Evolutionary conservation across 805 yeast genomes (phyloP).

Genomic region (Phaffomyces thermotolerans): DNA sequence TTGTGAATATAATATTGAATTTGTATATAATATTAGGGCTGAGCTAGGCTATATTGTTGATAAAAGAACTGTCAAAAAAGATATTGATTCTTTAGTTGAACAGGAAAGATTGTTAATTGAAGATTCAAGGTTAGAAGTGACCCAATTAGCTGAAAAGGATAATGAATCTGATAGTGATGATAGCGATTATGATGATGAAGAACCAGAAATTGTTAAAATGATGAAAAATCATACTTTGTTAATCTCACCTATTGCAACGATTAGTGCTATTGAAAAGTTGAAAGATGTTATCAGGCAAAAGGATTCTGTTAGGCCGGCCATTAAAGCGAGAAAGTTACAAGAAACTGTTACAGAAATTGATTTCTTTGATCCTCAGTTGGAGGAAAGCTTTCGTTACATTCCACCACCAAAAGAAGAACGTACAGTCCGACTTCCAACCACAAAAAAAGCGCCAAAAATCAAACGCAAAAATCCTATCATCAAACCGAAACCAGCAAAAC

Average conservation of each 20-base stretch:
- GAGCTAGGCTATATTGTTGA: conserved; percentile 41
- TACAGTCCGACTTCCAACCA: background rate
- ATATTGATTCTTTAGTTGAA: conserved; percentile 29
- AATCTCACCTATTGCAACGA: conserved; percentile 19
- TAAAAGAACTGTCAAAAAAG: conserved; percentile 44
- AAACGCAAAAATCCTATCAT: conserved; percentile 1
- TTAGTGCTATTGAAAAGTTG: conserved; percentile 14
- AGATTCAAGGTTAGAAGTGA: conserved; percentile 8
- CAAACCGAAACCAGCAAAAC: background rate
- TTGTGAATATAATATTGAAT: conserved; percentile 32
- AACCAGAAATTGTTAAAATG: background rate
- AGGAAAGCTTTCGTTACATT: conserved; percentile 12
- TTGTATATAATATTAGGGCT: conserved; percentile 36
- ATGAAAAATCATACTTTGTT: conserved; percentile 16
- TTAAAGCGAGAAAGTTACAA: conserved; percentile 4
- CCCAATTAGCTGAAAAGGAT: background rate
- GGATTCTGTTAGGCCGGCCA: background rate
- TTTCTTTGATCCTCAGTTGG: conserved; percentile 20
- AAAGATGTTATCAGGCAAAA: conserved; percentile 1
- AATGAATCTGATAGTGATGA: conserved; percentile 11
- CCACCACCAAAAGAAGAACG: conserved; percentile 1
- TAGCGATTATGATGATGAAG: background rate
- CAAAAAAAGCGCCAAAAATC: background rate
- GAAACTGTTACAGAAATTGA: conserved; percentile 19
- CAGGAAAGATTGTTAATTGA: conserved; percentile 24